phyloP scores from a whole-genome alignment of 116 monocot species.

The Zostera marina region DNA sequence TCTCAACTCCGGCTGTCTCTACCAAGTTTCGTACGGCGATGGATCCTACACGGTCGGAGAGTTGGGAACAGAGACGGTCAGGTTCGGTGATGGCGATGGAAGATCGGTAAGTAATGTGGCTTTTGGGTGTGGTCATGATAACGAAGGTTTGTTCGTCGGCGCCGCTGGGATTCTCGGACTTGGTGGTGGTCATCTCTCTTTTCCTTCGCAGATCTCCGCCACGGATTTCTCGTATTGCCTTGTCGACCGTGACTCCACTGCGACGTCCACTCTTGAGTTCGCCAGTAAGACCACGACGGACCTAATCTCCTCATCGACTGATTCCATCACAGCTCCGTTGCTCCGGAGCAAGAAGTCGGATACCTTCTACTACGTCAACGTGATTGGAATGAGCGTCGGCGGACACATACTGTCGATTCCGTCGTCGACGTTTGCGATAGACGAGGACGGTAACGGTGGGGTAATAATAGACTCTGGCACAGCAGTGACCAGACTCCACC shows the following conservation, averaged over 20 bases:
- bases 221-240: constrained; percentile 41
- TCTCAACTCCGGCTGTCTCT: constrained; percentile 19
- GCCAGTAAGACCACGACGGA: neutral
- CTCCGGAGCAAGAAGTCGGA: constrained; percentile 24
- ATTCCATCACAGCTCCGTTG: constrained; percentile 12
- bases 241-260: constrained; percentile 17
- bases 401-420: constrained; percentile 59
- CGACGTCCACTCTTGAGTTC: constrained; percentile 18
- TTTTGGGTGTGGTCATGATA: constrained; percentile 36
- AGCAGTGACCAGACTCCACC: constrained; percentile 58
- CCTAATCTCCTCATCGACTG: neutral
- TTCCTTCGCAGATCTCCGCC: constrained; percentile 24
- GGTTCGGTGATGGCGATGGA: constrained; percentile 5
- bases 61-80: constrained; percentile 23
- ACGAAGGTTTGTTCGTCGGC: constrained; percentile 30
- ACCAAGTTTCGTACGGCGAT: constrained; percentile 33
- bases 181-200: constrained; percentile 29
- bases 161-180: constrained; percentile 39
- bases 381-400: constrained; percentile 80
- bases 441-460: constrained; percentile 46
- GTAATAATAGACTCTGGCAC: constrained; percentile 89
- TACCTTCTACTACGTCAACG: constrained; percentile 68
- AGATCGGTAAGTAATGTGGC: constrained; percentile 12
- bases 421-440: constrained; percentile 38
- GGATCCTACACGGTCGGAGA: constrained; percentile 30